A percentile compares a stretch with the other conserved stretches of the same genome.
phyloP scores from a whole-genome alignment of 257 asterid species.

The Fraxinus americana region DNA sequence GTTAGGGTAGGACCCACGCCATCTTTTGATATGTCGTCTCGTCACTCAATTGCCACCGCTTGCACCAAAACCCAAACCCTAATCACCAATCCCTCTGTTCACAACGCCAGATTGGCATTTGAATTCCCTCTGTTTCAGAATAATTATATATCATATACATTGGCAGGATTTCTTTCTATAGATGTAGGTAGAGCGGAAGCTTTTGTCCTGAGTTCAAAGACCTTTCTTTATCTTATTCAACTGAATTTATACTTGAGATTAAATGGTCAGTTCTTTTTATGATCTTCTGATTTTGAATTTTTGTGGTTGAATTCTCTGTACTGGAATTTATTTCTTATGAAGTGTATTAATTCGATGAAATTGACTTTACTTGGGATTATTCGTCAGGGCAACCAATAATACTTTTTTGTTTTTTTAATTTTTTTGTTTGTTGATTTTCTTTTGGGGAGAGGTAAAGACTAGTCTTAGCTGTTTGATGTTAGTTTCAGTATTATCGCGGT shows the following conservation, averaged over 20 bases:
- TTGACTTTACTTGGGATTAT: neutral
- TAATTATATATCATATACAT: neutral
- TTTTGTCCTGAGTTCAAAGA: conserved; percentile 19
- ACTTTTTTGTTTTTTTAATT: neutral
- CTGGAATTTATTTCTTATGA: neutral
- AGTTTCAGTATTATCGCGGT: neutral
- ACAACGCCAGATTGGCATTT: conserved; percentile 15
- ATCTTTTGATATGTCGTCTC: conserved; percentile 5
- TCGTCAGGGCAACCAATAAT: neutral
- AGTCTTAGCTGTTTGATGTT: neutral
- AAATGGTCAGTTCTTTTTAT: conserved; percentile 10
- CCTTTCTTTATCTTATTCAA: conserved; percentile 16
- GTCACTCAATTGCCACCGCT: neutral
- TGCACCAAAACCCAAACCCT: conserved; percentile 25
- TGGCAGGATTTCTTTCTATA: neutral
- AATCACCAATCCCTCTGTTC: neutral
- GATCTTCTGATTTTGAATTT: neutral
- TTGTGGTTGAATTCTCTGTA: neutral
- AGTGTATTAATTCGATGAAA: neutral
- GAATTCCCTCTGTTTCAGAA: conserved; percentile 4
- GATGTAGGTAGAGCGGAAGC: conserved; percentile 18
- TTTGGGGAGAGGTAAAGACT: neutral
- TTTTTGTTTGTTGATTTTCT: neutral
- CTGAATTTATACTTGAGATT: conserved; percentile 8
- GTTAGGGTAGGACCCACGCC: conserved; percentile 3